Evolutionary conservation across 2,329 filamentous ascomycete genomes (phyloP).

Genomic region (Phyllosticta ampelicida): DNA sequence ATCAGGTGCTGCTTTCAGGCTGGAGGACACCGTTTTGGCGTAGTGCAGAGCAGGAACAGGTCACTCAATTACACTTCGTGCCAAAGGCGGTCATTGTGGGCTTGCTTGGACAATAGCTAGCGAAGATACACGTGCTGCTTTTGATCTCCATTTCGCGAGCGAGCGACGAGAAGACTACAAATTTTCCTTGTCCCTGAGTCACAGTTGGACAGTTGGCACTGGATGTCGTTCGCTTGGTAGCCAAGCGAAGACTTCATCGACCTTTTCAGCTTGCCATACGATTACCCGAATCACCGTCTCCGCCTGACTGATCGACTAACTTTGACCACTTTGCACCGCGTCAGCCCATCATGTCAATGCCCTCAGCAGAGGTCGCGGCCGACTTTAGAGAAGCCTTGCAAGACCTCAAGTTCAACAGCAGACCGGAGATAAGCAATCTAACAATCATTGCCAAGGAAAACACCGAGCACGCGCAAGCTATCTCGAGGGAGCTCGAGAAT

Average conservation of each 20-base stretch:
- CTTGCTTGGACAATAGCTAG: conserved; percentile 35
- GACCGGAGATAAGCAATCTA: conserved; percentile 92
- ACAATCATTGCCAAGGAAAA: conserved; percentile 97
- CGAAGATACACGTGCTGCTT: conserved; percentile 34
- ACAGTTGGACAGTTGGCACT: conserved; percentile 7
- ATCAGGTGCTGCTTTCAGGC: neutral
- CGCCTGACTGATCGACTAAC: conserved; percentile 12
- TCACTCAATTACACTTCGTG: conserved; percentile 6
- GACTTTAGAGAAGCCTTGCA: conserved; percentile 91
- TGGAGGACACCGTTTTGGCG: conserved; percentile 5
- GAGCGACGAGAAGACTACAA: conserved; percentile 16
- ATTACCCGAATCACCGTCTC: conserved; percentile 15
- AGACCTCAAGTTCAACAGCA: conserved; percentile 81
- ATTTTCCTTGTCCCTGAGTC: conserved; percentile 7
- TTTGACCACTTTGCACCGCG: conserved; percentile 12
- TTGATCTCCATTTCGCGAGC: conserved; percentile 30
- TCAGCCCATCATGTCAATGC: conserved; percentile 49
- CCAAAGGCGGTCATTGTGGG: conserved; percentile 19
- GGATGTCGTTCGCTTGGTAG: neutral
- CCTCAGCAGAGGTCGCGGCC: conserved; percentile 78
- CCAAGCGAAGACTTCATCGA: neutral
- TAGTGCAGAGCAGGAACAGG: conserved; percentile 8
- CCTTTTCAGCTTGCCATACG: conserved; percentile 12
- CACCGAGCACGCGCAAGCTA: conserved; percentile 87
- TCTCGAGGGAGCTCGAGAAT: conserved; percentile 79